Conservation (phyloP, 2,329 filamentous ascomycete genomes). For the Pseudogymnoascus sp. region DNA sequence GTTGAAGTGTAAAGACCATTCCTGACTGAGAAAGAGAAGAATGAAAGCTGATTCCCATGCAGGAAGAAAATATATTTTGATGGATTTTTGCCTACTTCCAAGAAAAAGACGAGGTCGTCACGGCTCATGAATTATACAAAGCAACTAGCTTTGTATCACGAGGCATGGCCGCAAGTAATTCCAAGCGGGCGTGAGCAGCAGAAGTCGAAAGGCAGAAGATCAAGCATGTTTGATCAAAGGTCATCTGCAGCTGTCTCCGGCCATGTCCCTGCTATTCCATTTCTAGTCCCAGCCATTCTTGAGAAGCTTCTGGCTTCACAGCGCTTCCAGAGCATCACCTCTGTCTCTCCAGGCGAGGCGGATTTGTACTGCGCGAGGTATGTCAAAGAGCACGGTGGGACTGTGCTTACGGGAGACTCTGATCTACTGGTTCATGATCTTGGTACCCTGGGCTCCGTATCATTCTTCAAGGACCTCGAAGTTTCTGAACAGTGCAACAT, state of each 20-base stretch:
- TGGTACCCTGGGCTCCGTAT: constrained; percentile 51
- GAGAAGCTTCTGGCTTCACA: constrained; percentile 53
- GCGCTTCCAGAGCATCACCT: constrained; percentile 37
- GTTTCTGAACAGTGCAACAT: constrained; percentile 10
- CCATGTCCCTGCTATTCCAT: constrained; percentile 44
- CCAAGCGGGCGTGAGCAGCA: constrained; percentile 11
- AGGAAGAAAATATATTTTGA: constrained; percentile 77
- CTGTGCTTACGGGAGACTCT: constrained; percentile 75
- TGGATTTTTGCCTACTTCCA: constrained; percentile 60
- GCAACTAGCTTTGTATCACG: constrained; percentile 23
- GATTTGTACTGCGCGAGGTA: constrained; percentile 70
- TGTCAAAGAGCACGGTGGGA: constrained; percentile 46
- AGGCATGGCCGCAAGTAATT: constrained; percentile 15
- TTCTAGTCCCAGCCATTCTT: constrained; percentile 70
- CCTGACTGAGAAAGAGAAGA: constrained; percentile 11
- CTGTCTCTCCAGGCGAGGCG: constrained; percentile 75
- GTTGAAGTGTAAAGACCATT: constrained; percentile 52
- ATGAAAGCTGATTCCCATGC: constrained; percentile 17
- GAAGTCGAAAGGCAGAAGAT: constrained; percentile 13
- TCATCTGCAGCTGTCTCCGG: constrained; percentile 20
- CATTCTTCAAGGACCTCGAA: constrained; percentile 60
- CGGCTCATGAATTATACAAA: constrained; percentile 22
- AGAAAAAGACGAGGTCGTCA: constrained; percentile 22
- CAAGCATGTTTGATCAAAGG: constrained; percentile 20
- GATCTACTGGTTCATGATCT: constrained; percentile 74